A percentile compares a stretch with the other conserved stretches of the same genome.
These are phyloP conservation scores for Sclerotinia trifoliorum DNA, from an alignment of 2,329 filamentous ascomycete genomes.

Conservation along the genomic window DNA sequence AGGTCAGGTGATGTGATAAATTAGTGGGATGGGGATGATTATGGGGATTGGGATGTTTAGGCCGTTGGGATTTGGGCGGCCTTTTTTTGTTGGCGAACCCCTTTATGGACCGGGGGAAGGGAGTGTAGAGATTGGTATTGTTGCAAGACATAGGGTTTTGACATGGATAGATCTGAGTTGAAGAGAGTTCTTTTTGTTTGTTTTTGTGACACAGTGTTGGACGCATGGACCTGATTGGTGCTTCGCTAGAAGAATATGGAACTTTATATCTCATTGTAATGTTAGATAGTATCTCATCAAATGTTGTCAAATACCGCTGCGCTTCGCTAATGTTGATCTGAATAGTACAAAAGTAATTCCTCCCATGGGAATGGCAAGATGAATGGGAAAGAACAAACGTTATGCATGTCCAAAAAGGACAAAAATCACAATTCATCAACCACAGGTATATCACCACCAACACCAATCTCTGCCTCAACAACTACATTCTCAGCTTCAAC, in stretches of 20 bases:
- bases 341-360: background rate
- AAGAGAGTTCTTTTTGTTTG: background rate
- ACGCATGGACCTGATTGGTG: background rate
- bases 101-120: background rate
- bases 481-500: background rate
- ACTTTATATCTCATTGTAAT: background rate
- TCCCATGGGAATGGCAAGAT: background rate
- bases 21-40: background rate
- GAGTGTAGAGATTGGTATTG: background rate
- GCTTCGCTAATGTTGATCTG: background rate
- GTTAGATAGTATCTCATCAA: background rate
- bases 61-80: background rate
- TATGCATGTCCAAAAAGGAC: background rate
- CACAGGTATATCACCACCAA: constrained; percentile 9
- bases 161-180: background rate
- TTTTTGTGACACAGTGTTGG: background rate
- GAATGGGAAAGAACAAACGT: background rate
- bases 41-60: background rate
- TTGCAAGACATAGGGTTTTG: background rate
- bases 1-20: too few relatives aligned
- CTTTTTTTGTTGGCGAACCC: background rate
- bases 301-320: background rate
- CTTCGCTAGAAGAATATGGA: background rate
- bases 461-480: background rate
- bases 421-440: constrained; percentile 9